phyloP scores from a whole-genome alignment of 495 filamentous ascomycete genomes.

The Aspergillus heteromorphus region DNA sequence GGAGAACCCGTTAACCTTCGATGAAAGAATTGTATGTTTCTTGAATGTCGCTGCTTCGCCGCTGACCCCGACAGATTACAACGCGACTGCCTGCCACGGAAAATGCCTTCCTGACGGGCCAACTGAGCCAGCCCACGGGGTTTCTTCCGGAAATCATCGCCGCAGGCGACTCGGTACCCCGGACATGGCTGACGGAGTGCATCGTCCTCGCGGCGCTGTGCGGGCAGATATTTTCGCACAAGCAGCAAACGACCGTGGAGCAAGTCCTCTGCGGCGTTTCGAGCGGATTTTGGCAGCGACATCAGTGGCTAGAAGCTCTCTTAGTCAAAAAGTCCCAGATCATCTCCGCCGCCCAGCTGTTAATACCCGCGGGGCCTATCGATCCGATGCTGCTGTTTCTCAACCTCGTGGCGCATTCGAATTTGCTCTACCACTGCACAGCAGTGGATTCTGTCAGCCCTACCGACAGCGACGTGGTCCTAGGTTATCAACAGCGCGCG shows the following conservation, averaged over 20 bases:
- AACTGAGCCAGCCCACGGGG: constrained; percentile 28
- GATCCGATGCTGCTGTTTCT: constrained; percentile 41
- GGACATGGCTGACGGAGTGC: constrained; percentile 40
- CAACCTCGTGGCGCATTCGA: constrained; percentile 35
- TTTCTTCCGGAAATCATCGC: constrained; percentile 41
- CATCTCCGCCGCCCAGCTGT: background rate
- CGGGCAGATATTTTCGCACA: constrained; percentile 37
- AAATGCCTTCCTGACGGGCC: constrained; percentile 38
- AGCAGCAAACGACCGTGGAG: constrained; percentile 21
- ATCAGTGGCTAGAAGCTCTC: constrained; percentile 40
- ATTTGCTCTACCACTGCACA: constrained; percentile 29
- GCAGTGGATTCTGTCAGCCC: background rate
- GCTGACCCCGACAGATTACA: constrained; percentile 6
- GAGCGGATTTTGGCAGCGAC: constrained; percentile 35
- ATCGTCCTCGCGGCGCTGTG: constrained; percentile 39
- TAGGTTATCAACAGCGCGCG: background rate
- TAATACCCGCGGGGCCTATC: constrained; percentile 14
- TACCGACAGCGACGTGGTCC: background rate
- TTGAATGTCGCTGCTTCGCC: background rate
- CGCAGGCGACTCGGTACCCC: constrained; percentile 11
- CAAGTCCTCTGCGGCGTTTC: constrained; percentile 5
- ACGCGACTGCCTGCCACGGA: constrained; percentile 45
- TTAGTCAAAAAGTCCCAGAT: constrained; percentile 24
- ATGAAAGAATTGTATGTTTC: constrained; percentile 21
- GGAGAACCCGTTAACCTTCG: constrained; percentile 38